Evolutionary conservation across 164 flowering plant species (phyloP).

Genomic region (Malania oleifera): DNA sequence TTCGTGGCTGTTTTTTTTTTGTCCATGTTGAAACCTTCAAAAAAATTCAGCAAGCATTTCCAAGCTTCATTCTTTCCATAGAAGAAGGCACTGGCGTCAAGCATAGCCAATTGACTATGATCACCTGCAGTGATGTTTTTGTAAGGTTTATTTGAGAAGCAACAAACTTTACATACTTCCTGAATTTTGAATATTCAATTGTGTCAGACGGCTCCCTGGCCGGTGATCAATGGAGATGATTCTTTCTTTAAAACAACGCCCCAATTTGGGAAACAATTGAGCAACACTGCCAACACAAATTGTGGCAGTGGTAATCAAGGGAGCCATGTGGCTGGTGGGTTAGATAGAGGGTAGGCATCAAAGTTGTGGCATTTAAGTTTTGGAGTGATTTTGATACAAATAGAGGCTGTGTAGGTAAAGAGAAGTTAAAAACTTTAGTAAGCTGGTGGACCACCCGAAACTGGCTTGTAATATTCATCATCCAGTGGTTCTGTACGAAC

Average conservation of each 20-base stretch:
- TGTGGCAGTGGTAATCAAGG: background rate
- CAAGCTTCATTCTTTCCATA: background rate
- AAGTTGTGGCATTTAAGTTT: background rate
- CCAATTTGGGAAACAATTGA: background rate
- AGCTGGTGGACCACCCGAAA: no score
- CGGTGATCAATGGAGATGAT: background rate
- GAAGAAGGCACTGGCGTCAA: background rate
- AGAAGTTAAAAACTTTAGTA: no score
- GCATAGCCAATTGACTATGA: background rate
- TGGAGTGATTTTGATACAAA: no score
- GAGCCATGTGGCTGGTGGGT: background rate
- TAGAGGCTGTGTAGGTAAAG: no score
- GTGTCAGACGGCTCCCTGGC: background rate
- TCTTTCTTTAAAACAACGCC: background rate
- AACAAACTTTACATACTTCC: background rate
- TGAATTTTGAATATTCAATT: background rate
- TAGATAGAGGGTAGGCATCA: background rate
- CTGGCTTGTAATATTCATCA: no score
- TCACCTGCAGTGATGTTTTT: background rate
- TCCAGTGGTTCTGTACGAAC: no score
- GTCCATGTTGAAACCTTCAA: background rate
- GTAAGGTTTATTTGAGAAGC: background rate
- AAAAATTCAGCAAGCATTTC: background rate
- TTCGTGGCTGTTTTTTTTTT: background rate
- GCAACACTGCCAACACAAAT: background rate